Evolutionary conservation across 257 asterid species (phyloP).

Genomic region (Jacaranda copaia): DNA sequence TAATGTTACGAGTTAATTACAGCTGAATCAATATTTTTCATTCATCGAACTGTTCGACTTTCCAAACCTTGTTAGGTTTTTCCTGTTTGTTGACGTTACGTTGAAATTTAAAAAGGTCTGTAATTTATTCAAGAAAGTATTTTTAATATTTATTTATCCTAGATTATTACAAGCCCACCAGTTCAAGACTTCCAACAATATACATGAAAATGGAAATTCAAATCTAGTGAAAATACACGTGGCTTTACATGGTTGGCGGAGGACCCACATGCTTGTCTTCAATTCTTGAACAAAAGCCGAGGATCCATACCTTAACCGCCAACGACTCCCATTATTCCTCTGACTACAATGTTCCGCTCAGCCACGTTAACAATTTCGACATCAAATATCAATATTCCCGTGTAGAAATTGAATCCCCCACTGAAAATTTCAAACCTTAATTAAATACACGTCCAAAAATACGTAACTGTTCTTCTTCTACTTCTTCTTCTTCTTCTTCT

Average conservation of each 20-base stretch:
- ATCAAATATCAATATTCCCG: neutral
- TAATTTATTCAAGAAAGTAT: no score
- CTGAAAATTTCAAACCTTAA: conserved; percentile 28
- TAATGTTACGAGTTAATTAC: no score
- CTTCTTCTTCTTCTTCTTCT: neutral
- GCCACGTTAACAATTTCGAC: conserved; percentile 20
- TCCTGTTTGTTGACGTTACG: no score
- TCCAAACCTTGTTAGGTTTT: no score
- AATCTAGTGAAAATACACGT: neutral
- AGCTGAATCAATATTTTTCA: no score
- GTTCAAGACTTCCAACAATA: neutral
- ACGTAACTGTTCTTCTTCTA: neutral
- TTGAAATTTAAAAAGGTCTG: no score
- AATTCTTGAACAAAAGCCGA: conserved; percentile 10
- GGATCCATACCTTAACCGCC: conserved; percentile 35
- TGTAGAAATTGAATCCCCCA: conserved; percentile 1
- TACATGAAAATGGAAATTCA: neutral
- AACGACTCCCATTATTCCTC: conserved; percentile 37
- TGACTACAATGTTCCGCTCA: neutral
- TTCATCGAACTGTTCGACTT: no score
- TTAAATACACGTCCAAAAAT: neutral
- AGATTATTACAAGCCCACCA: neutral
- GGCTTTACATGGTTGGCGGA: neutral
- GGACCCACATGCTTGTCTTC: neutral
- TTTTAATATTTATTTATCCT: neutral